A percentile compares a stretch with the other conserved stretches of the same genome.
Evolutionary conservation across 768 basidiomycete genomes (phyloP).

Genomic region (Collybiopsis luxurians): DNA sequence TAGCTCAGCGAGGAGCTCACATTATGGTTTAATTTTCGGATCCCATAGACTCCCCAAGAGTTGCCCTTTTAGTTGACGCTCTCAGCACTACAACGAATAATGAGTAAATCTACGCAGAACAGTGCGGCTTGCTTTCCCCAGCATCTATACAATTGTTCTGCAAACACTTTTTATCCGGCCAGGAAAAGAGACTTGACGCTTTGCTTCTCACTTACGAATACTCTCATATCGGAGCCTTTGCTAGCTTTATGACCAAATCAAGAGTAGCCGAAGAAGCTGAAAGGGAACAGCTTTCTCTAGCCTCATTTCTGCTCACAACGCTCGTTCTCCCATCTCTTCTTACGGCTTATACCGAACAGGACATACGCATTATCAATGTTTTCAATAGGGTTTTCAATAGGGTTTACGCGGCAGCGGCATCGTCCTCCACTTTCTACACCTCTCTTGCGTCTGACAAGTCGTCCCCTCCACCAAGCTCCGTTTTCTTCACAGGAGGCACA

Average conservation of each 20-base stretch:
- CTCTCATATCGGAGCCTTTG: slow-evolving; percentile 51
- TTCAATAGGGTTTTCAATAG: slow-evolving; percentile 89
- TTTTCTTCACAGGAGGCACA: slow-evolving; percentile 59
- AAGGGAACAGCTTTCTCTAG: slow-evolving; percentile 52
- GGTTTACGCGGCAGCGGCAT: slow-evolving; percentile 80
- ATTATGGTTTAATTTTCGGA: slow-evolving; percentile 70
- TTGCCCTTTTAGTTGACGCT: slow-evolving; percentile 59
- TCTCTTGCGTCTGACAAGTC: slow-evolving; percentile 12
- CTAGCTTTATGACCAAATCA: slow-evolving; percentile 21
- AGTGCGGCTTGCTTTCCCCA: slow-evolving; percentile 70
- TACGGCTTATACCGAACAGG: slow-evolving; percentile 78
- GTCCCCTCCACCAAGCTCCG: slow-evolving; percentile 20
- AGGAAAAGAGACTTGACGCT: slow-evolving; percentile 72
- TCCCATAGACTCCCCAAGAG: slow-evolving; percentile 50
- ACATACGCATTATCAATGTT: slow-evolving; percentile 85
- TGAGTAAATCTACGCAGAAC: slow-evolving; percentile 75
- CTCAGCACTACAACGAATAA: slow-evolving; percentile 70
- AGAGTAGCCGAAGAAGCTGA: slow-evolving; percentile 28
- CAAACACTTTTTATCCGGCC: slow-evolving; percentile 59
- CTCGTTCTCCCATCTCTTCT: slow-evolving; percentile 77
- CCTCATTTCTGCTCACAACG: slow-evolving; percentile 77
- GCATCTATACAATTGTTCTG: slow-evolving; percentile 69
- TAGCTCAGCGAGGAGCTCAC: slow-evolving; percentile 79
- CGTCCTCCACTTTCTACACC: slow-evolving; percentile 24
- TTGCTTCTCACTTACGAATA: slow-evolving; percentile 81